Base-by-base conservation (phyloP, 2,329 filamentous ascomycete species). In the Emmonsiellopsis sp. region DNA sequence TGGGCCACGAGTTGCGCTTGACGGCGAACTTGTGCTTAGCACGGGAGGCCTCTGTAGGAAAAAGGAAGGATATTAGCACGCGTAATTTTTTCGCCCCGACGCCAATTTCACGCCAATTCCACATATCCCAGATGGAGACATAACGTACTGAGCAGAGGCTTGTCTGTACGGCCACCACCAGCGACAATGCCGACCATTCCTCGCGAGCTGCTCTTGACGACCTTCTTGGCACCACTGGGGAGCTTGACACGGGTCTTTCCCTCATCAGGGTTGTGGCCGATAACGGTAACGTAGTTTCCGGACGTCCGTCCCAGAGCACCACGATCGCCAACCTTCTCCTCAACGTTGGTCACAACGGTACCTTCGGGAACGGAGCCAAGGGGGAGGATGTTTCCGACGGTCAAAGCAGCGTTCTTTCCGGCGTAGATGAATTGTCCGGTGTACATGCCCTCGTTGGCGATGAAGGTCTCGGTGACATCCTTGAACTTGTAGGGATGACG, bases 371-470 rank as follows among this genome's bases (percentile, higher is more conserved):
- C 87, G 73, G 88, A 89, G 73, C 84, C 83, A 67, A 98, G 85
- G 64, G 93, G 93, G 61, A 98, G 89, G 73, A 98, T 79, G 84
- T 98, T 98, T 77, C 93, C 93, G 76, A 98, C 86, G 71, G 88
- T 97, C 72, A 98, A 84, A 65, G 86, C 82, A 70, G 93, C 93
- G 80, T 95, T 93, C 89, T 98, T 98, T 75, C 93, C 93, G 74
- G 92, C 93, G 80, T 98, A 98, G 86, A 98, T 90, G 84, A 98
- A 98, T 79, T 98, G 93, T 75, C 93, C 93, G 65, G 93, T 96
- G 89, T 97, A 98, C 91, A 97, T 96, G 81, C 93, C 93, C 83
- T 97, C 93, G 81, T 97, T 98, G 79, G 93, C 93, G 74, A 98
- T 98, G 86, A 98, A 96, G 67, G 93, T 98, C 86, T 98, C 91